Conservation (phyloP, 768 basidiomycete genomes). For the Termitomyces sp. region DNA sequence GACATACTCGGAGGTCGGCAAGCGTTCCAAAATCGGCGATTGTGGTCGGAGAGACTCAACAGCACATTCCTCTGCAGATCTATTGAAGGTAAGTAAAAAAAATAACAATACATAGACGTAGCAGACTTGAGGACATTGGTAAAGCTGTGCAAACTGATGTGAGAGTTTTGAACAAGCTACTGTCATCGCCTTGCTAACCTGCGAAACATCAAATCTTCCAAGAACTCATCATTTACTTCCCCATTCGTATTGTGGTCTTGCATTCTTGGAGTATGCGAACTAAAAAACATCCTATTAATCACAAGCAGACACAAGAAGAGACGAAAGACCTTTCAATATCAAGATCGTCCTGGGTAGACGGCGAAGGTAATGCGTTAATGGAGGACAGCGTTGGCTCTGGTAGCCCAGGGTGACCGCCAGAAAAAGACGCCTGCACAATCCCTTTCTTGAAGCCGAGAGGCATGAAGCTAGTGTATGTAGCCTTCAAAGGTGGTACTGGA, state of each 20-base stretch:
- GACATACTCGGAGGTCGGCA: slow-evolving; percentile 1
- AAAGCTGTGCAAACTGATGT: background rate
- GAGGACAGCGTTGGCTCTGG: background rate
- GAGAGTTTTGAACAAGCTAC: background rate
- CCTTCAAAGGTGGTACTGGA: background rate
- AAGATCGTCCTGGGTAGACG: background rate
- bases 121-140: slow-evolving; percentile 20
- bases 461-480: background rate
- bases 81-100: slow-evolving; percentile 1
- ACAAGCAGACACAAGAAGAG: background rate
- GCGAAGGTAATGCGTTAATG: background rate
- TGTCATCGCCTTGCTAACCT: background rate
- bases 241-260: background rate
- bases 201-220: background rate
- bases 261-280: too few species aligned
- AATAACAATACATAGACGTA: slow-evolving; percentile 13
- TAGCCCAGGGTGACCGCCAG: background rate
- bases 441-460: slow-evolving; percentile 40
- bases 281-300: background rate
- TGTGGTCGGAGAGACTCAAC: slow-evolving; percentile 17
- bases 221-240: background rate
- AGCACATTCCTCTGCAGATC: slow-evolving; percentile 16
- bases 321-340: background rate
- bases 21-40: slow-evolving; percentile 9
- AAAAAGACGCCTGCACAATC: slow-evolving; percentile 6